A percentile compares a stretch with the other conserved stretches of the same genome.
These are phyloP conservation scores for Voacanga thouarsii DNA, from an alignment of 257 asterid genomes.

Conservation along the genomic window DNA sequence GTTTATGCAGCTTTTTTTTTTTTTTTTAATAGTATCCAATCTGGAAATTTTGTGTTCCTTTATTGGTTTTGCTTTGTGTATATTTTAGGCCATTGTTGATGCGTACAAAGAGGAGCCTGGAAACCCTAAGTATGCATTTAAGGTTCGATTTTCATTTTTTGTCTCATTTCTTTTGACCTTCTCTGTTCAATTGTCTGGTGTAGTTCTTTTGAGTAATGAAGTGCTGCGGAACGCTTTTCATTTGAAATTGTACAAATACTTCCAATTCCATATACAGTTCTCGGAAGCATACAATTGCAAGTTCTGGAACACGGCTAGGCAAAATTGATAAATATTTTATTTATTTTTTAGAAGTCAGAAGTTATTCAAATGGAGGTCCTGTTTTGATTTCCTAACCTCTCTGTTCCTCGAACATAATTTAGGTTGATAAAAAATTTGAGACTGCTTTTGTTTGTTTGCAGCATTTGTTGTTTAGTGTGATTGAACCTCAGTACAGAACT, in stretches of 20 bases:
- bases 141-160: slow-evolving; percentile 44
- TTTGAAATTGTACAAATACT: neutral
- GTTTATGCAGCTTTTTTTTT: neutral
- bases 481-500: slow-evolving; percentile 70
- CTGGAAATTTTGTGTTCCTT: neutral
- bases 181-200: neutral
- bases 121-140: slow-evolving; percentile 79
- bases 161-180: neutral
- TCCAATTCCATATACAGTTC: neutral
- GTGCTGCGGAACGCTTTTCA: neutral
- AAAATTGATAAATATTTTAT: neutral
- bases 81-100: slow-evolving; percentile 71
- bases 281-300: neutral
- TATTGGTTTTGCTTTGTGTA: neutral
- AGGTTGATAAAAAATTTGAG: neutral
- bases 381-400: slow-evolving; percentile 6
- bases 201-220: neutral
- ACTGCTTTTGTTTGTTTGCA: slow-evolving; percentile 44
- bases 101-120: slow-evolving; percentile 93
- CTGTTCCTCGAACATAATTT: neutral
- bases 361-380: neutral
- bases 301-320: neutral
- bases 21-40: neutral
- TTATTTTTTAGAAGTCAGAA: neutral
- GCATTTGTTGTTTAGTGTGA: slow-evolving; percentile 89